Base-by-base conservation (phyloP, 2,329 filamentous ascomycete genomes). In the Trichophyton verrucosum region DNA sequence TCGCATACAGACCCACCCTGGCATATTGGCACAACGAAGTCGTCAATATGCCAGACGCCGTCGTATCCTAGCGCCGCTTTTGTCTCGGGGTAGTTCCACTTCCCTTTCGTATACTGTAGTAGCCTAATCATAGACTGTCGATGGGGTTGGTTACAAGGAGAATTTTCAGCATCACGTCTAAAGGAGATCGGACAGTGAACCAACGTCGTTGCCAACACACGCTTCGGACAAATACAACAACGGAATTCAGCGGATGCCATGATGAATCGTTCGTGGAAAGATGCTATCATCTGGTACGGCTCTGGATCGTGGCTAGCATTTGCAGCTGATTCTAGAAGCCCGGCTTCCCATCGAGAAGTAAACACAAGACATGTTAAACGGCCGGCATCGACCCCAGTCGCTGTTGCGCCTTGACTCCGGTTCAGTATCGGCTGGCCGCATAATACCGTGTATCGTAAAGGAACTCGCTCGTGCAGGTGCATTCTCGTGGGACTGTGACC, bases 11-110 rank as follows among this genome's bases (percentile, higher is more conserved):
- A 61, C 9, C 60, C 49, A 3, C 46, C 60, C n/a, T 60, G 36
- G 49, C 67, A 68, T 30, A 68, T 62, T 1, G 67, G 67, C 6
- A 66, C 65, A 7, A 64, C 62, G n/a, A 66, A 65, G 20, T 66
- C 64, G 49, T 62, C 65, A 24, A 68, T 64, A 27, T 68, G 65
- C 17, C 60, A 64, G 3, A 62, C 49, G 11, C 61, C 61, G 30
- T 67, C 59, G 1, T 42, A 44, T 1, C 66, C 65, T 38, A 66
- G 33, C 3, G 62, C 62, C 2, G 62, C 61, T 15, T 58, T 62
- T 17, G 62, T 60, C 13, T 64, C 62, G 3, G 65, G 65, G 22
- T 62, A 65, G 5, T 58, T 64, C 66, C 65, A 68, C 8, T 49
- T 49, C 22, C 65, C 62, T 13, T 63, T 47, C n/a, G 67, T 62